Evolutionary conservation across 2,329 filamentous ascomycete species (phyloP), one percentile per base, ranked within the genome.

Genomic region (Sclerotinia glacialis): DNA sequence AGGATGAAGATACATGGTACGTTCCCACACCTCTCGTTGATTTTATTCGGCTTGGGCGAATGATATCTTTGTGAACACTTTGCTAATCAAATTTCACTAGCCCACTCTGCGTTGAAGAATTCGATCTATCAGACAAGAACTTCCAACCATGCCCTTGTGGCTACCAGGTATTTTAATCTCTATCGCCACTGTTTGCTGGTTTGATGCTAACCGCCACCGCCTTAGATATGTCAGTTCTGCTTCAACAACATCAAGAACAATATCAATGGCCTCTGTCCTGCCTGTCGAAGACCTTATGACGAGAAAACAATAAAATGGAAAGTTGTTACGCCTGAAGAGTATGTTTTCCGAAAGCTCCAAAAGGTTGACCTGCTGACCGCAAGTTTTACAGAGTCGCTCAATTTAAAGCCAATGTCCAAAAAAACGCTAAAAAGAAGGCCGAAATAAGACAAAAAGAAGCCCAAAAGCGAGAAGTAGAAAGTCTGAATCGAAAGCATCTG

Each of bases 221-320:
- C 67, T 47, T 75, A 97, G 93, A 94, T 99, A 78, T 99, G 95
- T 80, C 96, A 99, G 83, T 99, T 99, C 80, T 99, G 95, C 81
- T 99, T 94, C 83, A 97, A 99, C 80, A 99, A 98, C 78, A 96
- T 99, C 78, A 96, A 96, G 80, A 96, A 91, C 74, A 97, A 97
- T 74, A 93, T 97, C 85, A 98, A 97, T 77, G 93, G 94, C 46
- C 85, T 97, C 67, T 99, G 95, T 78, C 95, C 95, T n/a, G 96
- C 96, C 72, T 99, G 95, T 78, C 88, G 95, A 79, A 86, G 95
- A 77, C 90, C 92, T 7, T 99, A 99, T 78, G 93, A 97, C 78
- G 96, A 99, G 73, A 94, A 94, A 78, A 96, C 93, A 40, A 98
- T 99, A 77, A 88, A 97, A 79, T 99, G 93, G 86, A 97, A 97